Conservation (phyloP, 805 yeast species). For the Blastobotrys peoriensis region DNA sequence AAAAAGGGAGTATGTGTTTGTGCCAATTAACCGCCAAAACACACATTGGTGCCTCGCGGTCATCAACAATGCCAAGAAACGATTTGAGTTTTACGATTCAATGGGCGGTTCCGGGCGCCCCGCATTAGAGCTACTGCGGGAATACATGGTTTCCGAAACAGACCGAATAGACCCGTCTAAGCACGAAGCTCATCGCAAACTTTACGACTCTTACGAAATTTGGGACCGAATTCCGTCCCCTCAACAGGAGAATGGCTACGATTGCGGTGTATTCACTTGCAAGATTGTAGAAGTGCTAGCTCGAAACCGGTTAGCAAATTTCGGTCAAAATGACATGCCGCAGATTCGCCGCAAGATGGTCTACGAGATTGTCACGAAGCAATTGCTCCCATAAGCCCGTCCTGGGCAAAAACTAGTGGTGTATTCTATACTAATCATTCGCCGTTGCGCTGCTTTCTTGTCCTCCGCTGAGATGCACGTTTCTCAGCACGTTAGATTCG, state of each 20-base stretch:
- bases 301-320: slow-evolving; percentile 43
- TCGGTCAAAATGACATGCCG: slow-evolving; percentile 64
- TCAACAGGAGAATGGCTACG: slow-evolving; percentile 82
- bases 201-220: slow-evolving; percentile 24
- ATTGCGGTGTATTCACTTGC: slow-evolving; percentile 93
- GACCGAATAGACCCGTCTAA: slow-evolving; percentile 40
- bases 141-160: slow-evolving; percentile 66
- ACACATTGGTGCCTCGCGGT: slow-evolving; percentile 92
- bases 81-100: slow-evolving; percentile 74
- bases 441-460: too few species aligned
- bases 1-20: slow-evolving; percentile 57
- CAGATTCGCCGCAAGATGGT: slow-evolving; percentile 64
- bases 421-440: too few species aligned
- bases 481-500: too few species aligned
- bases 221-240: slow-evolving; percentile 47
- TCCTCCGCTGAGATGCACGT: too few species aligned
- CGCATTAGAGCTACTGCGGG: slow-evolving; percentile 42
- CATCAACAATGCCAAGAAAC: slow-evolving; percentile 53
- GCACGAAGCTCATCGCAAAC: slow-evolving; percentile 25
- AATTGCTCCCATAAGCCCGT: slow-evolving; percentile 20
- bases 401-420: too few species aligned
- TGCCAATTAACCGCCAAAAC: slow-evolving; percentile 78
- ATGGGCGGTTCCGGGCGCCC: slow-evolving; percentile 42
- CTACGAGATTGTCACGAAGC: slow-evolving; percentile 42
- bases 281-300: slow-evolving; percentile 63